These are phyloP conservation scores for Iberis amara DNA, from an alignment of 441 rosid species.

Conservation along the genomic window DNA sequence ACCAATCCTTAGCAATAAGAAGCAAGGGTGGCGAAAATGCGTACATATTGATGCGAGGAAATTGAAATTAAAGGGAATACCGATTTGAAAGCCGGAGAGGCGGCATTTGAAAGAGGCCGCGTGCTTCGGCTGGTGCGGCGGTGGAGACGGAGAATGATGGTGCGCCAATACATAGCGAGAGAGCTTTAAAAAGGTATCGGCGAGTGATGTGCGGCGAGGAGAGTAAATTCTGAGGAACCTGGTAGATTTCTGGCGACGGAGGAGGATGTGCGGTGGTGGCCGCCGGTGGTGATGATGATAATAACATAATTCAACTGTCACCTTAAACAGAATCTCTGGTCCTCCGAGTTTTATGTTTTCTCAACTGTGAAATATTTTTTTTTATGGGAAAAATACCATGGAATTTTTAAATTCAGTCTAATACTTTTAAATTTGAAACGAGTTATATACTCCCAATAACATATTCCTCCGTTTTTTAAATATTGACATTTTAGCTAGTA, in stretches of 20 bases:
- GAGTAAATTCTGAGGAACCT: not conserved
- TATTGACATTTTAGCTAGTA: too few species aligned
- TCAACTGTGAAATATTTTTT: too few species aligned
- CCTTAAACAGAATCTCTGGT: slow-evolving; percentile 11
- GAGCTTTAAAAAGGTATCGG: slow-evolving; percentile 24
- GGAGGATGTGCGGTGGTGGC: slow-evolving; percentile 24
- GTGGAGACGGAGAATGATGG: slow-evolving; percentile 25
- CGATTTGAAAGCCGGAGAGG: slow-evolving; percentile 35
- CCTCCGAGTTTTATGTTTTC: slow-evolving; percentile 12
- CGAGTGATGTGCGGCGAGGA: slow-evolving; percentile 22
- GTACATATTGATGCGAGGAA: not conserved
- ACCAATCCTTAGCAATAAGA: too few species aligned
- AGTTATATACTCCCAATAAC: too few species aligned
- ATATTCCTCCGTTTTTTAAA: too few species aligned
- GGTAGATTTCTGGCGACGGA: slow-evolving; percentile 13
- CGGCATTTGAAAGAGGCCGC: slow-evolving; percentile 38
- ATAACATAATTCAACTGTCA: slow-evolving; percentile 32
- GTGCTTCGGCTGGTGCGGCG: slow-evolving; percentile 28
- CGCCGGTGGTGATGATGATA: slow-evolving; percentile 22
- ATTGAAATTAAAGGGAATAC: not conserved
- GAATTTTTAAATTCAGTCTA: too few species aligned
- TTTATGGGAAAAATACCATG: too few species aligned
- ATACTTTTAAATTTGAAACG: too few species aligned
- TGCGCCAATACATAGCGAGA: slow-evolving; percentile 29
- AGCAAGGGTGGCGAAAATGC: too few species aligned